Conservation (phyloP, 1,139 yeast species). For the Saccharomyces pastorianus region DNA sequence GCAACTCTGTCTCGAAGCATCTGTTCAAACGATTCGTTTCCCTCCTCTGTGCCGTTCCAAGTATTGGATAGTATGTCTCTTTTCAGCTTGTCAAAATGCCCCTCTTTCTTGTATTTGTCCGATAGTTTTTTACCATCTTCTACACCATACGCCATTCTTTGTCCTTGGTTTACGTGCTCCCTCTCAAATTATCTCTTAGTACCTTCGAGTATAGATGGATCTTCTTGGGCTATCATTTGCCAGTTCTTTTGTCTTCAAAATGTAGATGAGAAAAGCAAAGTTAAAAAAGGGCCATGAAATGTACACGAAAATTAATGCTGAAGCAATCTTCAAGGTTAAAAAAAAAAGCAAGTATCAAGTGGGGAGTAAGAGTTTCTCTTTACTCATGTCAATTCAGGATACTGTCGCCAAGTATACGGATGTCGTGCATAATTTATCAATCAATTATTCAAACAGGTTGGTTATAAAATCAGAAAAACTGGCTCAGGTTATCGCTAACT, state of each 20-base stretch:
- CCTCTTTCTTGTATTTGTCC: slow-evolving; percentile 27
- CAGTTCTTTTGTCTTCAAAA: not conserved
- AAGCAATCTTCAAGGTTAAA: not conserved
- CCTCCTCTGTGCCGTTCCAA: slow-evolving; percentile 1
- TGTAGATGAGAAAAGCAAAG: not conserved
- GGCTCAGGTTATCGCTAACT: not conserved
- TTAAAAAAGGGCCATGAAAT: too few species aligned
- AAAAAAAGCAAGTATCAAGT: too few species aligned
- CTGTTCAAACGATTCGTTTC: slow-evolving; percentile 15
- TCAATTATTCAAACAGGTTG: not conserved
- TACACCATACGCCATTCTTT: not conserved
- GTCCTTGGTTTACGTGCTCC: not conserved
- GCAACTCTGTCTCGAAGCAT: slow-evolving; percentile 17
- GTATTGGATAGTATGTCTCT: slow-evolving; percentile 17
- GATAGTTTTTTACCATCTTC: slow-evolving; percentile 27
- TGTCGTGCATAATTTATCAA: not conserved
- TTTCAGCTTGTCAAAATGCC: slow-evolving; percentile 27
- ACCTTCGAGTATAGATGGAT: not conserved
- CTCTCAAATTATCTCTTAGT: not conserved
- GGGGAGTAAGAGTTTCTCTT: not conserved
- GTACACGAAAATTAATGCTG: not conserved
- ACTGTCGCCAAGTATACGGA: not conserved
- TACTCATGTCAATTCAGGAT: not conserved
- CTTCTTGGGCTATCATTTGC: not conserved
- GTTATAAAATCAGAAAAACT: not conserved